These are phyloP conservation scores for Rhypophila decipiens DNA, from an alignment of 495 filamentous ascomycete genomes.

Conservation along the genomic window DNA sequence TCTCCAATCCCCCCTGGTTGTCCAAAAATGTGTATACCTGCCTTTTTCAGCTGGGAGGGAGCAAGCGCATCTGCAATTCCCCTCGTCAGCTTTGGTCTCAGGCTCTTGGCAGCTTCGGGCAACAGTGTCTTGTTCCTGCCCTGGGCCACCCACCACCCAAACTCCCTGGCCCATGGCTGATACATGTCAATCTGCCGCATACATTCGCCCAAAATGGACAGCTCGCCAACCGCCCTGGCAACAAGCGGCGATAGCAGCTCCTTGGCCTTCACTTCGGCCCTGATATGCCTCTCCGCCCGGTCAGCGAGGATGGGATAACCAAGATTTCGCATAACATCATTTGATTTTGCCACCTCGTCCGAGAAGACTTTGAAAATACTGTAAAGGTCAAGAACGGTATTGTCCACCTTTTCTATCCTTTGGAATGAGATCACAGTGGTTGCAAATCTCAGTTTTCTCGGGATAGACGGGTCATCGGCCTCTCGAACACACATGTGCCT, in stretches of 20 bases:
- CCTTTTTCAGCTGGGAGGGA: slow-evolving; percentile 5
- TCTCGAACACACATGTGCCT: too few relatives aligned
- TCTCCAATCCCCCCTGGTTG: slow-evolving; percentile 29
- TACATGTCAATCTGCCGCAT: slow-evolving; percentile 37
- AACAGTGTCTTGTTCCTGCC: slow-evolving; percentile 13
- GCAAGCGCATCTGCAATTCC: slow-evolving; percentile 4
- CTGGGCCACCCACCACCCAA: too few relatives aligned
- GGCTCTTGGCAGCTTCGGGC: slow-evolving; percentile 14
- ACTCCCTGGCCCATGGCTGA: slow-evolving; percentile 42
- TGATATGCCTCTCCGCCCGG: slow-evolving; percentile 37
- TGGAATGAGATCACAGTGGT: too few relatives aligned
- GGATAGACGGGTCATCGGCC: too few relatives aligned
- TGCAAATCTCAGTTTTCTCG: too few relatives aligned
- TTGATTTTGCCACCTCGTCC: too few relatives aligned
- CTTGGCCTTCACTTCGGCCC: slow-evolving; percentile 26
- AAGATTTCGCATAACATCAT: slow-evolving; percentile 17
- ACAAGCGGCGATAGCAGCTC: slow-evolving; percentile 36
- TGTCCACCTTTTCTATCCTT: too few relatives aligned
- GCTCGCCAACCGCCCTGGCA: slow-evolving; percentile 30
- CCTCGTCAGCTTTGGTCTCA: slow-evolving; percentile 9
- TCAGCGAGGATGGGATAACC: slow-evolving; percentile 30
- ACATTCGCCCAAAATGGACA: slow-evolving; percentile 37
- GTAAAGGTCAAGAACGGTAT: too few relatives aligned
- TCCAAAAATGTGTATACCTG: slow-evolving; percentile 16
- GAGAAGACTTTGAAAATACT: too few relatives aligned